A percentile compares a stretch with the other conserved stretches of the same genome.
Evolutionary conservation across 2,329 filamentous ascomycete genomes (phyloP).

Genomic region (Talaromyces sp.): DNA sequence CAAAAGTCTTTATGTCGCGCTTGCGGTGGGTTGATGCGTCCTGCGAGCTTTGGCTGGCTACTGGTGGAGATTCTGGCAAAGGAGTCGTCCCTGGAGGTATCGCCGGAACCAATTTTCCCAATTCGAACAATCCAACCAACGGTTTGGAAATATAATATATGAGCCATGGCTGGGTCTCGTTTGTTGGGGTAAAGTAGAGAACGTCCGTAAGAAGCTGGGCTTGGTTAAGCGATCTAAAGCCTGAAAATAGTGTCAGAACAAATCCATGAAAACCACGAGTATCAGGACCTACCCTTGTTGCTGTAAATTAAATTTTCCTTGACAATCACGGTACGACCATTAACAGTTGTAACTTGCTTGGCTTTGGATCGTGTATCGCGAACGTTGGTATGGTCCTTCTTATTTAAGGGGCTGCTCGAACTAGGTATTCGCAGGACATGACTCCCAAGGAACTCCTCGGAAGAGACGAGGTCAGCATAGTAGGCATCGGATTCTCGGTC

Average conservation of each 20-base stretch:
- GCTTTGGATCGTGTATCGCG: conserved; percentile 89
- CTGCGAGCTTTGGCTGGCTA: conserved; percentile 26
- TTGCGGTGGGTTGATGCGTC: conserved; percentile 50
- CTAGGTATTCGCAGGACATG: conserved; percentile 85
- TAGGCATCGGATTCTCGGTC: conserved; percentile 77
- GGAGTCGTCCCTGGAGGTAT: conserved; percentile 44
- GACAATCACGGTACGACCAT: conserved; percentile 87
- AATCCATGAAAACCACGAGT: not conserved
- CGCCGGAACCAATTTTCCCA: conserved; percentile 67
- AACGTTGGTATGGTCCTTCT: conserved; percentile 59
- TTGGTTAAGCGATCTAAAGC: conserved; percentile 88
- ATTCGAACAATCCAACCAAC: conserved; percentile 76
- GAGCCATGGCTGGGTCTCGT: conserved; percentile 89
- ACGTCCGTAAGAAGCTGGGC: conserved; percentile 79
- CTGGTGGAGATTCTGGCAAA: conserved; percentile 15
- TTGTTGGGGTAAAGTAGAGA: conserved; percentile 83
- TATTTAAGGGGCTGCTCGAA: conserved; percentile 42
- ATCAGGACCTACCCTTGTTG: conserved; percentile 74
- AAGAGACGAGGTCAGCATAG: conserved; percentile 75
- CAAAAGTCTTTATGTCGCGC: conserved; percentile 87
- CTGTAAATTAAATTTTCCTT: conserved; percentile 92
- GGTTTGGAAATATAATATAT: conserved; percentile 94
- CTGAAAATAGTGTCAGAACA: conserved; percentile 40
- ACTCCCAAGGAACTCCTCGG: conserved; percentile 93
- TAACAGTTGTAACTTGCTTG: conserved; percentile 88